Percentiles rank a stretch among this genome's conserved stretches.
These are phyloP conservation scores for Penicillium riverlandense DNA, from an alignment of 495 filamentous ascomycete genomes.

Conservation along the genomic window DNA sequence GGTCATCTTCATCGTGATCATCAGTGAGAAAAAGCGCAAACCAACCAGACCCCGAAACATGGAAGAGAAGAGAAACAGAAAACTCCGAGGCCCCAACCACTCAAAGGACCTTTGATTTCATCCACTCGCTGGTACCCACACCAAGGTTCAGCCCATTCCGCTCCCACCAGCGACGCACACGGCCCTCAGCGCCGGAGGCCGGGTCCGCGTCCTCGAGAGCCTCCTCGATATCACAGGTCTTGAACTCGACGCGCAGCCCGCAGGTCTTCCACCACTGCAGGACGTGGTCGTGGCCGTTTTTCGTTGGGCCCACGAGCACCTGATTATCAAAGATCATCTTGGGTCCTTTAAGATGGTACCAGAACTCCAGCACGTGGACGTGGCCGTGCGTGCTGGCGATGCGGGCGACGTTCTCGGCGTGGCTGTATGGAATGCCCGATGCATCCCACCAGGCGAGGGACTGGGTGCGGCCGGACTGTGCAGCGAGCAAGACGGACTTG, in stretches of 20 bases:
- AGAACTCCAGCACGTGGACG: conserved; percentile 74
- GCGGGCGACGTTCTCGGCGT: conserved; percentile 71
- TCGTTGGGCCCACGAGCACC: conserved; percentile 81
- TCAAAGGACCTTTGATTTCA: conserved; percentile 66
- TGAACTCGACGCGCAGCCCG: conserved; percentile 76
- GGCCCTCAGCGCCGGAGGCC: conserved; percentile 50
- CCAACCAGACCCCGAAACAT: too few relatives aligned
- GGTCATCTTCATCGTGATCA: too few relatives aligned
- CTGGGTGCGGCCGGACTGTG: conserved; percentile 64
- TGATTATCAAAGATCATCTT: conserved; percentile 87
- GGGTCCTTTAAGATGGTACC: conserved; percentile 68
- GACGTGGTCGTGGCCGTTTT: conserved; percentile 74
- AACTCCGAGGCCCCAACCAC: too few relatives aligned
- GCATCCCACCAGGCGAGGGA: conserved; percentile 79
- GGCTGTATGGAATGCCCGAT: conserved; percentile 63
- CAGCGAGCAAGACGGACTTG: conserved; percentile 70
- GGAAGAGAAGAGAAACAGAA: too few relatives aligned
- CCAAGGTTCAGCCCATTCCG: conserved; percentile 81
- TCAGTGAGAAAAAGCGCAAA: too few relatives aligned
- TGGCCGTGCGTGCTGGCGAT: conserved; percentile 83
- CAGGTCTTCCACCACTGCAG: conserved; percentile 87
- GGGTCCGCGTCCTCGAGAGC: conserved; percentile 80
- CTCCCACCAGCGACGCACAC: conserved; percentile 83
- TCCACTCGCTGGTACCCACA: conserved; percentile 85
- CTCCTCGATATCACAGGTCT: conserved; percentile 92